Evolutionary conservation across 257 asterid genomes (phyloP), one percentile per base, ranked within the genome.

Genomic region (Ilex asprella): DNA sequence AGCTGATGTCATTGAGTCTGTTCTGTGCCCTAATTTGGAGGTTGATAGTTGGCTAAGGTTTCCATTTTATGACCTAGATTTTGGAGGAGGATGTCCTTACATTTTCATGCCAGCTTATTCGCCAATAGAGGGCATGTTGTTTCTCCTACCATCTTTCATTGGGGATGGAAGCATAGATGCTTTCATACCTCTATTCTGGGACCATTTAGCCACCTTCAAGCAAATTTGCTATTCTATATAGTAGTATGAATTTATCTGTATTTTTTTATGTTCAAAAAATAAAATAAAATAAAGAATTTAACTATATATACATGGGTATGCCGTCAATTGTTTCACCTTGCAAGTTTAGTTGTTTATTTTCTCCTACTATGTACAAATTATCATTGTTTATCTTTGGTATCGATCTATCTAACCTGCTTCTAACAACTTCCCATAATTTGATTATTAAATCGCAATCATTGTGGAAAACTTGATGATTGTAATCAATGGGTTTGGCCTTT

Each of bases 111-210:
- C 97, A 30, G 80, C 95, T 1, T 90, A 81, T 59, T 74, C 81
- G 9, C 95, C 97, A 11, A 69, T 79, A 0, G 96, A 87, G 73
- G 97, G 96, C 0, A 80, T 80, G 60, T 90, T 58, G 78, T 85
- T 41, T 81, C 86, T 64, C 78, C 27, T 89, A 32, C 95, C 97
- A 21, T 80, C 97, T 15, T 81, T 82, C 72, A 39, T 66, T 0
- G 85, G 77, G 59, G 87, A 84, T 39, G 95, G 97, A 73, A 86
- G 97, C 66, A 81, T 89, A 43, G 95, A 89, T 63, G 91, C 71
- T 63, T 81, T 78, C 14, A 79, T 87, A 35, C 84, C 94, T 43
- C 78, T 89, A 2, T 87, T 89, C 61, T 75, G 61, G 57, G 80
- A 87, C 67, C 81, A 83, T 56, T 68, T 78, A 68, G 69, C 51